phyloP scores from a whole-genome alignment of 495 filamentous ascomycete species.

The Lepidopterella palustris region DNA sequence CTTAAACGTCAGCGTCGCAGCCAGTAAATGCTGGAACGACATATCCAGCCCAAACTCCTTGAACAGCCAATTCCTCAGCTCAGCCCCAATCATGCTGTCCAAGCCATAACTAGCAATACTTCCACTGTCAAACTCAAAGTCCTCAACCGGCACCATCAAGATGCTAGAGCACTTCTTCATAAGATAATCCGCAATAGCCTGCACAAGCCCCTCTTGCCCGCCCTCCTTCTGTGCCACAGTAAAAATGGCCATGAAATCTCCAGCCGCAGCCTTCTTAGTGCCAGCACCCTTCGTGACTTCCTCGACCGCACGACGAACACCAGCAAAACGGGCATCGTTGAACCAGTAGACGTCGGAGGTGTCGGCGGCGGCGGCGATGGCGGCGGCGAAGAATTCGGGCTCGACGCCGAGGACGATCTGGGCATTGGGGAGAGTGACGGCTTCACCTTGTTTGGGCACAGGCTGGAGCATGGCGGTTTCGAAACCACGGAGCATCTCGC shows the following conservation, averaged over 20 bases:
- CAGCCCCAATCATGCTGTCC: constrained; percentile 14
- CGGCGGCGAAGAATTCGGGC: constrained; percentile 24
- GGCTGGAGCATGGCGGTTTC: constrained; percentile 7
- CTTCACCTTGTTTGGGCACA: neutral
- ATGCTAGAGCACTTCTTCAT: constrained; percentile 29
- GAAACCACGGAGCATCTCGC: constrained; percentile 3
- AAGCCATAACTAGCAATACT: constrained; percentile 2
- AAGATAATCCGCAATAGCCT: constrained; percentile 23
- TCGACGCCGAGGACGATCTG: constrained; percentile 6
- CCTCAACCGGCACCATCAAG: constrained; percentile 1
- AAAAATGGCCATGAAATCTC: neutral
- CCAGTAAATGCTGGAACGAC: constrained; percentile 1
- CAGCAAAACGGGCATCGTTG: constrained; percentile 1
- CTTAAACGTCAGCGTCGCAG: constrained; percentile 6
- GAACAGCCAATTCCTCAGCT: constrained; percentile 7
- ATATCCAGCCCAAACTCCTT: constrained; percentile 5
- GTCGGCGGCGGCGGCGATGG: neutral
- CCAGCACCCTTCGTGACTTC: neutral
- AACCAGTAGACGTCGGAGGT: constrained; percentile 14
- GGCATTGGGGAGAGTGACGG: neutral
- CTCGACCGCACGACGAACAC: neutral
- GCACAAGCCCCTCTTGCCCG: neutral
- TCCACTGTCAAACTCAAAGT: neutral
- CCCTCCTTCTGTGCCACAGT: neutral
- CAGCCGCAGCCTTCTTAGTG: neutral